These are phyloP conservation scores for Colletotrichum siamense DNA, from an alignment of 2,329 filamentous ascomycete genomes.

Conservation along the genomic window DNA sequence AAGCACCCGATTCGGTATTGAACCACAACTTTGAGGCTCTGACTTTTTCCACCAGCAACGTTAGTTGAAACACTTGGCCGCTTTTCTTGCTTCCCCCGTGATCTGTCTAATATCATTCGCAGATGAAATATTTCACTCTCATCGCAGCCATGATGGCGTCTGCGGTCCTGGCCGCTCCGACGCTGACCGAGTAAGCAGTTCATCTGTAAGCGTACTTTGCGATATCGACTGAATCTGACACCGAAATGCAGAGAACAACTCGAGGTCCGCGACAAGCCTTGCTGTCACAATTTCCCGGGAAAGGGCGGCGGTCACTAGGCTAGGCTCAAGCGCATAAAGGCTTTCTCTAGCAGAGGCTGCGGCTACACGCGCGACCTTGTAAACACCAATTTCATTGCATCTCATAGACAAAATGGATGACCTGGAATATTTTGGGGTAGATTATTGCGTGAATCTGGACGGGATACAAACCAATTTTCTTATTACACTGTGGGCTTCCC, in stretches of 20 bases:
- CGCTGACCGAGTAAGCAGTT: background rate
- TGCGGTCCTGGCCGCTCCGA: background rate
- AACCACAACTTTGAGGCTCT: background rate
- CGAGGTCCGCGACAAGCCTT: background rate
- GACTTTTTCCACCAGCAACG: background rate
- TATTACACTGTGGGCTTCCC: background rate
- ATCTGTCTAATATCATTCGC: background rate
- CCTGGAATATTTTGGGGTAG: background rate
- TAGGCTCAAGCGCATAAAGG: background rate
- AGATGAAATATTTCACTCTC: background rate
- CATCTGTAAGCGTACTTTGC: accelerated
- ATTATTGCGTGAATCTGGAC: background rate
- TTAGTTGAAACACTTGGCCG: background rate
- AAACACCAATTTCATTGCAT: background rate
- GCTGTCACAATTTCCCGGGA: background rate
- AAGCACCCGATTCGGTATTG: background rate
- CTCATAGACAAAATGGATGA: background rate
- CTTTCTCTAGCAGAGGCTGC: background rate
- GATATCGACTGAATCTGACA: background rate
- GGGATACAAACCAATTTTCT: background rate
- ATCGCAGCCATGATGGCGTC: background rate
- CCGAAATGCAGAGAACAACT: background rate
- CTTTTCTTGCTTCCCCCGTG: background rate
- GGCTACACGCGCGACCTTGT: background rate
- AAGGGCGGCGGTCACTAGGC: background rate